Percentiles rank a stretch among this genome's conserved stretches.
Conservation (phyloP, 202 grass and related monocot genomes). For the Zizania palustris region DNA sequence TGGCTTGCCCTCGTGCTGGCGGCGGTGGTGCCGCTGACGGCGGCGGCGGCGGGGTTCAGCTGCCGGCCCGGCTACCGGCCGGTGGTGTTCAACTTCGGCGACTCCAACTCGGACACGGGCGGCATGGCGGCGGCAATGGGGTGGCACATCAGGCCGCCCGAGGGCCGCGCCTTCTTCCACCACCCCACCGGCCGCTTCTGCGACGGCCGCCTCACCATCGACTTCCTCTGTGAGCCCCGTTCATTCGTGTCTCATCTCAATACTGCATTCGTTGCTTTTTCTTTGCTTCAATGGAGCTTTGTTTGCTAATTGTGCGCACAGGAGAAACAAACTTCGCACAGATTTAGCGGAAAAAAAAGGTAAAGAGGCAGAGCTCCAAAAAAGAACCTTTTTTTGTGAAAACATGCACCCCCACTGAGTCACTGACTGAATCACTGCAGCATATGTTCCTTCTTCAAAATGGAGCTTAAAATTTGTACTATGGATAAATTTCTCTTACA, state of each 20-base stretch:
- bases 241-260: too few species aligned
- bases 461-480: neutral
- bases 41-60: slow-evolving; percentile 34
- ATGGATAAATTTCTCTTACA: too few species aligned
- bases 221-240: slow-evolving; percentile 62
- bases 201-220: slow-evolving; percentile 77
- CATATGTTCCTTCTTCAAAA: neutral
- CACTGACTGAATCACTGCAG: too few species aligned
- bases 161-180: slow-evolving; percentile 66
- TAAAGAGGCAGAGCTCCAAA: neutral
- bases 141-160: slow-evolving; percentile 38
- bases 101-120: slow-evolving; percentile 84
- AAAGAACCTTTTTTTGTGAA: neutral
- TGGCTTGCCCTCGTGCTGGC: neutral
- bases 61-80: slow-evolving; percentile 38
- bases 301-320: neutral
- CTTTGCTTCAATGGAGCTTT: neutral
- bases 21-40: neutral
- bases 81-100: slow-evolving; percentile 76
- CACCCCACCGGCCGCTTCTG: slow-evolving; percentile 61
- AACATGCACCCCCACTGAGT: too few species aligned
- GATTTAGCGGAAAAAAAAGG: neutral
- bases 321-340: neutral
- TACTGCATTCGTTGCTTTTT: neutral
- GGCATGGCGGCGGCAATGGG: slow-evolving; percentile 59